Conservation (phyloP, 2,329 filamentous ascomycete genomes). For the Aquanectria penicillioides region DNA sequence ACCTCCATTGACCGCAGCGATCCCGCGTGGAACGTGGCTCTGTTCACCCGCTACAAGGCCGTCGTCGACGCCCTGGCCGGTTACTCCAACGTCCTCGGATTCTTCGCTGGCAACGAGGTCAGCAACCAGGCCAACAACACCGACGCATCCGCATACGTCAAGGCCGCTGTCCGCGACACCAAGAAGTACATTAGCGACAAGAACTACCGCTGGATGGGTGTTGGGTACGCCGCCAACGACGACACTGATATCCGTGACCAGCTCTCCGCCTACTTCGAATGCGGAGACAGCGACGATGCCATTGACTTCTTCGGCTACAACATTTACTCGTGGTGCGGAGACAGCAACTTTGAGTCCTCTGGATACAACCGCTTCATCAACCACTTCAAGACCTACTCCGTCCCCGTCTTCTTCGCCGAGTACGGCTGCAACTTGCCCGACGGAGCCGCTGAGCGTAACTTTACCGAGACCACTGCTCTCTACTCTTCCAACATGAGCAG, state of each 20-base stretch:
- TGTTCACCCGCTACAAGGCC: constrained; percentile 82
- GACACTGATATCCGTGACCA: constrained; percentile 83
- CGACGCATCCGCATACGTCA: constrained; percentile 89
- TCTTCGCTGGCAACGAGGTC: constrained; percentile 99
- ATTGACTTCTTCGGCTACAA: constrained; percentile 99
- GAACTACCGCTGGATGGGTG: constrained; percentile 81
- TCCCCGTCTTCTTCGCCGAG: constrained; percentile 98
- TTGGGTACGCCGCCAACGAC: constrained; percentile 97
- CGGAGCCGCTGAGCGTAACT: constrained; percentile 74
- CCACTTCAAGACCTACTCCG: constrained; percentile 88
- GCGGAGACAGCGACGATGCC: constrained; percentile 69
- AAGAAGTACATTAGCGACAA: constrained; percentile 91
- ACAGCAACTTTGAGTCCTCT: constrained; percentile 79
- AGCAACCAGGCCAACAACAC: constrained; percentile 92
- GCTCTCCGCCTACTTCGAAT: constrained; percentile 95
- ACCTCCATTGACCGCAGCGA: constrained; percentile 85
- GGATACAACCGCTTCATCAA: constrained; percentile 84
- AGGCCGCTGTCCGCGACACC: constrained; percentile 94
- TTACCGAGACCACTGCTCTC: constrained; percentile 85
- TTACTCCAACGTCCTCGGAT: constrained; percentile 93
- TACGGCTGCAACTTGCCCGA: constrained; percentile 87
- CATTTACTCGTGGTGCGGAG: constrained; percentile 98
- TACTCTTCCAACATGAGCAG: constrained; percentile 83
- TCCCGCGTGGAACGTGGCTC: constrained; percentile 81
- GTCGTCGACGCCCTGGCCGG: constrained; percentile 84